Percentiles rank a stretch among this genome's conserved stretches.
These are phyloP conservation scores for Porcisia hertigi DNA, from an alignment of 208 protist genomes.

Conservation along the genomic window DNA sequence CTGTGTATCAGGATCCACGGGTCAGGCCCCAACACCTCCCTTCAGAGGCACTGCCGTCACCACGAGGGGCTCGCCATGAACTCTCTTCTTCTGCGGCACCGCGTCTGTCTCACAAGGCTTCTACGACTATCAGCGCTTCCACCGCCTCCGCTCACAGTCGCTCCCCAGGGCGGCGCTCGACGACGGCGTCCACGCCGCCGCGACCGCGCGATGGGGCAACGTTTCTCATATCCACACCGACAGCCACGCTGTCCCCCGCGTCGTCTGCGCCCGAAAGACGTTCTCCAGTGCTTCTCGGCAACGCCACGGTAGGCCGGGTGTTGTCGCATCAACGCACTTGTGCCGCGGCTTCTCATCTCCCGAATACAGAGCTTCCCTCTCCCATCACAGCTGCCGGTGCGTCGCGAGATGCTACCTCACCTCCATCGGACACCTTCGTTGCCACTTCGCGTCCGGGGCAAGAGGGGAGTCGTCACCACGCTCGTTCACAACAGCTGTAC, in stretches of 20 bases:
- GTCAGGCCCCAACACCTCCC: neutral
- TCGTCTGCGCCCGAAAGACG: neutral
- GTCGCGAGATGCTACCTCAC: neutral
- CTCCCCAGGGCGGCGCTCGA: slow-evolving; percentile 4
- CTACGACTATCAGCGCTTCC: neutral
- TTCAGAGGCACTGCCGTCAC: neutral
- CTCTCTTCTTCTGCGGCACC: slow-evolving; percentile 9
- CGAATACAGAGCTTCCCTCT: neutral
- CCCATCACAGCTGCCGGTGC: neutral
- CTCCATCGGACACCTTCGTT: neutral
- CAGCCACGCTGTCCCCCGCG: slow-evolving; percentile 4
- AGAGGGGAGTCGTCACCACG: neutral
- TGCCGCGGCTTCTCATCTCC: neutral
- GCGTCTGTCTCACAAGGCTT: neutral
- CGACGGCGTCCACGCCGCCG: slow-evolving; percentile 6
- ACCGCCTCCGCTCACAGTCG: neutral
- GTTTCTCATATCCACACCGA: neutral
- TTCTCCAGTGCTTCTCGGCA: neutral
- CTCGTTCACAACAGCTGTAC: slow-evolving; percentile 22
- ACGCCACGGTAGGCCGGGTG: neutral
- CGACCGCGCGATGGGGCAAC: neutral
- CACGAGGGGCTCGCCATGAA: neutral
- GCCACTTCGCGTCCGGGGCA: neutral
- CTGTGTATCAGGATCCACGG: neutral
- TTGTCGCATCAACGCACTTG: neutral